Evolutionary conservation across 192 early-diverging fungal genomes (phyloP), one percentile per base, ranked within the genome.

Genomic region (Rhizophagus sp.): DNA sequence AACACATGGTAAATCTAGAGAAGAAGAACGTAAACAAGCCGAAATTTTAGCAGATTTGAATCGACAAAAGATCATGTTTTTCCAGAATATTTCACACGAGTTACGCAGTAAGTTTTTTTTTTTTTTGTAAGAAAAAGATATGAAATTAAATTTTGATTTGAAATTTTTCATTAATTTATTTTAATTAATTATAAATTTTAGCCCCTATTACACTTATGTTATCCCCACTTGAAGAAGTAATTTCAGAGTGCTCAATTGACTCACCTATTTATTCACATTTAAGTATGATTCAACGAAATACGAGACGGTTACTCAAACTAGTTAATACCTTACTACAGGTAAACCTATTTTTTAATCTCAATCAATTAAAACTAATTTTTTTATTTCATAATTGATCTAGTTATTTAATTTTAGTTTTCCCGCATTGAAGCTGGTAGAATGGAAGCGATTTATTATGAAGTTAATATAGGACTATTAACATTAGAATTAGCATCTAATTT

Each of bases 201-300:
- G 85, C 88, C 2, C 90, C 90, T 1, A 69, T 91, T 24, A 89
- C 88, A 7, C 62, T 91, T 22, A 91, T 91, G 80, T 73, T 91
- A 19, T 83, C 86, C 7, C 88, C 88, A 4, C 68, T 89, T 12
- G 88, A 90, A 13, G 89, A 90, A 63, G 82, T 80, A 6, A 47
- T 88, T 19, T 81, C n/a, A 11, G 78, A 73, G n/a, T 83, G 81
- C 44, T 57, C 81, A 5, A 70, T 73, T 52, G 50, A 74, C 15
- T 22, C 85, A 5, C 72, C 85, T 0, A 80, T 82, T 19, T 49
- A 73, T 4, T 12, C 69, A 9, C 81, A 70, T 24, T 66, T 89
- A 33, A 75, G 83, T 25, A 83, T 90, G 75, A 82, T 88, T 12
- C 84, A 84, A 25, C 78, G 88, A 30, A 92, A 92, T 44, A 83